These are phyloP conservation scores for Kalaharituber pfeilii DNA, from an alignment of 2,329 filamentous ascomycete genomes.

Conservation along the genomic window DNA sequence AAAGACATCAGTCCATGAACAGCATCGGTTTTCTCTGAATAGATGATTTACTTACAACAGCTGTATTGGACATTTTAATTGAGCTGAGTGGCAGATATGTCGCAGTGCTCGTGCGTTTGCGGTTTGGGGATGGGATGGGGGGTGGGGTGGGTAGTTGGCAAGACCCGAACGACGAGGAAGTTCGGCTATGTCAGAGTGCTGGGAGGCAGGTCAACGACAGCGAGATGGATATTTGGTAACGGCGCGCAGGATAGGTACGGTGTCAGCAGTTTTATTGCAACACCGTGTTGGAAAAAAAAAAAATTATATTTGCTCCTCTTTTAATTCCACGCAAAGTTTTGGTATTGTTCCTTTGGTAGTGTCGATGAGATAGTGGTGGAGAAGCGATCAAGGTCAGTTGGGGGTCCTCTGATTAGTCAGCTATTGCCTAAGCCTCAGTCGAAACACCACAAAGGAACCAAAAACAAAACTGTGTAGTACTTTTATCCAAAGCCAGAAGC, in stretches of 20 bases:
- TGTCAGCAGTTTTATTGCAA: not conserved
- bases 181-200: not conserved
- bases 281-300: not conserved
- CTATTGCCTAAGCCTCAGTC: not conserved
- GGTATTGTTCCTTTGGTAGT: not conserved
- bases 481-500: too few species aligned
- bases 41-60: not conserved
- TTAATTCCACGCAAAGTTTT: slow-evolving; percentile 1
- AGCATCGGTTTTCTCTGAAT: not conserved
- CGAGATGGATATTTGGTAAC: not conserved
- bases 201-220: not conserved
- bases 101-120: not conserved
- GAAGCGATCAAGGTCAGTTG: not conserved
- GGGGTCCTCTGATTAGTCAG: not conserved
- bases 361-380: not conserved
- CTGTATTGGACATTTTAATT: not conserved
- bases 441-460: too few species aligned
- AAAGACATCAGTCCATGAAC: not conserved
- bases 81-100: not conserved
- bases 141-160: not conserved
- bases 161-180: not conserved
- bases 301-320: not conserved
- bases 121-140: not conserved
- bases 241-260: not conserved
- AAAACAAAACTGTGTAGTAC: too few species aligned